Conservation (phyloP, 202 grass and related monocot genomes). For the Zoysia matrella region DNA sequence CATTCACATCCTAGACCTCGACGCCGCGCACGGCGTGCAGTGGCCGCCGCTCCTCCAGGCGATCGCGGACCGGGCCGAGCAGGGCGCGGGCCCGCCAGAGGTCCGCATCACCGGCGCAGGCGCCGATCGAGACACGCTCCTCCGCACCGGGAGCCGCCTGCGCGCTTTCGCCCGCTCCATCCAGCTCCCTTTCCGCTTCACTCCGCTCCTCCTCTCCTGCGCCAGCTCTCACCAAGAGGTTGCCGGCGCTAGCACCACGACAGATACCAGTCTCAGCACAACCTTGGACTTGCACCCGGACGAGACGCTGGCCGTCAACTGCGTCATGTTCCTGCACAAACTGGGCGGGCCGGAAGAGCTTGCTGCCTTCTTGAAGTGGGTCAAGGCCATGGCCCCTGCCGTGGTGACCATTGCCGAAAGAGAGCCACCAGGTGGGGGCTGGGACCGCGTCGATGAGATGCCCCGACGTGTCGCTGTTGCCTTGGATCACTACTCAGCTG, state of each 20-base stretch:
- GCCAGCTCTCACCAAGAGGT: not conserved
- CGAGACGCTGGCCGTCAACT: slow-evolving; percentile 88
- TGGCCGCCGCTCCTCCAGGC: slow-evolving; percentile 95
- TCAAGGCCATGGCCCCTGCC: slow-evolving; percentile 70
- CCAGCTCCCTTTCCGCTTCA: slow-evolving; percentile 80
- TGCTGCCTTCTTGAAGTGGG: slow-evolving; percentile 53
- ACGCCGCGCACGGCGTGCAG: slow-evolving; percentile 88
- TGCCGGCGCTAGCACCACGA: slow-evolving; percentile 17
- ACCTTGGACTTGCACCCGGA: slow-evolving; percentile 49
- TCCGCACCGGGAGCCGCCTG: slow-evolving; percentile 76
- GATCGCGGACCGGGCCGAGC: slow-evolving; percentile 61
- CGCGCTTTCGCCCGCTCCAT: slow-evolving; percentile 87
- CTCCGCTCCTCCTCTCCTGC: slow-evolving; percentile 72
- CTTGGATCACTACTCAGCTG: slow-evolving; percentile 76
- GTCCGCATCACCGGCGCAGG: slow-evolving; percentile 92
- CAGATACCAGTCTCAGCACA: not conserved
- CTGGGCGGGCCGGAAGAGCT: slow-evolving; percentile 56
- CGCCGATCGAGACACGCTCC: slow-evolving; percentile 66
- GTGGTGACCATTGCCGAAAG: slow-evolving; percentile 85
- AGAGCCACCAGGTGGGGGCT: slow-evolving; percentile 41
- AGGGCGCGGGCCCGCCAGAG: slow-evolving; percentile 55
- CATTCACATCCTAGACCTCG: slow-evolving; percentile 93
- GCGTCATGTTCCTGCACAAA: slow-evolving; percentile 83
- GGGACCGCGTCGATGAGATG: slow-evolving; percentile 48
- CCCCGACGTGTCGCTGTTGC: slow-evolving; percentile 52